A percentile compares a stretch with the other conserved stretches of the same genome.
These are phyloP conservation scores for Umbelopsis vinacea DNA, from an alignment of 192 early-diverging fungal species.

Conservation along the genomic window DNA sequence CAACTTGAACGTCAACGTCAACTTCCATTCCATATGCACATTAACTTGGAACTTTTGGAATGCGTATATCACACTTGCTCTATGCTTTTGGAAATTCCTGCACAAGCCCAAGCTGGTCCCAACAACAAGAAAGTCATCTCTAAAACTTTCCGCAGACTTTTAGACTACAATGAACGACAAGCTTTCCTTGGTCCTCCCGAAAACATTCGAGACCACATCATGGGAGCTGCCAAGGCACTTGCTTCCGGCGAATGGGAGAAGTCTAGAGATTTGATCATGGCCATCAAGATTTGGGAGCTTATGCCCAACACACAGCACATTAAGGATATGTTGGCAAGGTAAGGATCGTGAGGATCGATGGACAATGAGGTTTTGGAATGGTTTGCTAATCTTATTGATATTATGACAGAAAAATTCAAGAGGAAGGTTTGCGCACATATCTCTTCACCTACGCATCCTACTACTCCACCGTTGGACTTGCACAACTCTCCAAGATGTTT, in stretches of 20 bases:
- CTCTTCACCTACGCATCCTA: slow-evolving; percentile 90
- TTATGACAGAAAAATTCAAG: slow-evolving; percentile 79
- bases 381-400: neutral
- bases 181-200: slow-evolving; percentile 96
- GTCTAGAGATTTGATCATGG: slow-evolving; percentile 79
- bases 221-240: slow-evolving; percentile 93
- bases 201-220: slow-evolving; percentile 98
- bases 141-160: slow-evolving; percentile 90
- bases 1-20: slow-evolving; percentile 92
- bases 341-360: too few relatives aligned
- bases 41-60: slow-evolving; percentile 98
- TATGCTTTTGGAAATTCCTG: slow-evolving; percentile 98
- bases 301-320: slow-evolving; percentile 82
- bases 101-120: slow-evolving; percentile 80
- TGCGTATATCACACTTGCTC: slow-evolving; percentile 94
- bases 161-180: slow-evolving; percentile 96
- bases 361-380: too few relatives aligned
- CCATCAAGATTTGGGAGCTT: slow-evolving; percentile 97
- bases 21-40: slow-evolving; percentile 99
- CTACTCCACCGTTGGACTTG: slow-evolving; percentile 88
- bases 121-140: slow-evolving; percentile 78
- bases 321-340: slow-evolving; percentile 83
- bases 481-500: slow-evolving; percentile 89
- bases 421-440: slow-evolving; percentile 96
- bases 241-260: slow-evolving; percentile 93